Evolutionary conservation across 345 rosid genomes (phyloP).

Genomic region (Lepidium didymum): DNA sequence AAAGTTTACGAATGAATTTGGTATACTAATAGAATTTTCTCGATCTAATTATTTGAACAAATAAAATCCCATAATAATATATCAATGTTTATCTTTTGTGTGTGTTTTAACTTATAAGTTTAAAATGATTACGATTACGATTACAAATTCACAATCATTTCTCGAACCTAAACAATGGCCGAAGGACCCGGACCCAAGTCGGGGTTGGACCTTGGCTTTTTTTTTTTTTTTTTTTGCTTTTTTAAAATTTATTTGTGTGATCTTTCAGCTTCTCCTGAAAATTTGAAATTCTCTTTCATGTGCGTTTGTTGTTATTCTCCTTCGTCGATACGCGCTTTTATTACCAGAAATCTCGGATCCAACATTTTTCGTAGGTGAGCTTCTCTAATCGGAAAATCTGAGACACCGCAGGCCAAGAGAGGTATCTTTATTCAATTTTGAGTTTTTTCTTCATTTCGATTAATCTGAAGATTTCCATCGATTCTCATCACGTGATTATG

Average conservation of each 20-base stretch:
- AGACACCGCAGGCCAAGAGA: constrained; percentile 81
- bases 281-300: not conserved
- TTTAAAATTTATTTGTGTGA: not conserved
- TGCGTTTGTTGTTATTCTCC: not conserved
- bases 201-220: not conserved
- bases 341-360: constrained; percentile 5
- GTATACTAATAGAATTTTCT: too few species aligned
- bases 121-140: not conserved
- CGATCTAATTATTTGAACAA: too few species aligned
- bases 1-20: too few species aligned
- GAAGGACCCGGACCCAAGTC: not conserved
- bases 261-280: not conserved
- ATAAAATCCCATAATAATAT: too few species aligned
- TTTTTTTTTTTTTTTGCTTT: too few species aligned
- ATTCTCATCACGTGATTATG: not conserved
- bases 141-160: too few species aligned
- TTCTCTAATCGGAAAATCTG: constrained; percentile 22
- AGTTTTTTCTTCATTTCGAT: not conserved
- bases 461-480: too few species aligned
- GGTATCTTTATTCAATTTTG: constrained; percentile 29
- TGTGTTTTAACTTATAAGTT: not conserved
- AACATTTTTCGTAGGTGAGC: not conserved
- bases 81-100: too few species aligned
- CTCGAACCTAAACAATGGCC: not conserved
- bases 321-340: not conserved